Conservation (phyloP, 179 eudicot species). For the Silene noctiflora region DNA sequence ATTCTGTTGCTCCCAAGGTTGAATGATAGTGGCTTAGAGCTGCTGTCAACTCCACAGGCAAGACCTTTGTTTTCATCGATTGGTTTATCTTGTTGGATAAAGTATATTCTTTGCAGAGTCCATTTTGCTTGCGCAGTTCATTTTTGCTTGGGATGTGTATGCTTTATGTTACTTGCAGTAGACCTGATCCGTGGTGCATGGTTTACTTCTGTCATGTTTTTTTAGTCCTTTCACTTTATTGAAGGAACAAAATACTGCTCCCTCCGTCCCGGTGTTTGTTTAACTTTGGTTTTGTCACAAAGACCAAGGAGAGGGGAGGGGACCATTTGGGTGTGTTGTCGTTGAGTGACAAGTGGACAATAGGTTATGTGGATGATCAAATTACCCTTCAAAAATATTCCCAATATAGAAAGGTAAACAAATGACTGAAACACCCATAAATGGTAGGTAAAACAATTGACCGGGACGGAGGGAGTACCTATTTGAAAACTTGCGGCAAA, state of each 20-base stretch:
- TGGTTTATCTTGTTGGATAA: background rate
- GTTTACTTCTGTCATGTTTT: background rate
- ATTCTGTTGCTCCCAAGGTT: constrained; percentile 43
- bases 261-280: too few species aligned
- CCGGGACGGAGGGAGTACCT: too few species aligned
- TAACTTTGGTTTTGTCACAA: too few species aligned
- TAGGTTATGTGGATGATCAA: too few species aligned
- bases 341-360: too few species aligned
- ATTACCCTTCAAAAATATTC: too few species aligned
- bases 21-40: constrained; percentile 29
- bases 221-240: background rate
- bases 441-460: too few species aligned
- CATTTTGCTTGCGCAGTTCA: background rate
- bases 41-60: constrained; percentile 46
- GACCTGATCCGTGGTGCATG: background rate
- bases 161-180: background rate
- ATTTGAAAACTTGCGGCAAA: background rate
- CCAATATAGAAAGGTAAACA: too few species aligned
- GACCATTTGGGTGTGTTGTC: too few species aligned
- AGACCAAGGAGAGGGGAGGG: too few species aligned
- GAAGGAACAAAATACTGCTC: background rate
- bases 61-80: constrained; percentile 14
- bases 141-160: background rate
- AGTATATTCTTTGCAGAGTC: background rate
- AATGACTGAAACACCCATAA: too few species aligned